Evolutionary conservation across 2,329 filamentous ascomycete genomes (phyloP), one percentile per base, ranked within the genome.

Genomic region (Ophiosphaerella korrae): DNA sequence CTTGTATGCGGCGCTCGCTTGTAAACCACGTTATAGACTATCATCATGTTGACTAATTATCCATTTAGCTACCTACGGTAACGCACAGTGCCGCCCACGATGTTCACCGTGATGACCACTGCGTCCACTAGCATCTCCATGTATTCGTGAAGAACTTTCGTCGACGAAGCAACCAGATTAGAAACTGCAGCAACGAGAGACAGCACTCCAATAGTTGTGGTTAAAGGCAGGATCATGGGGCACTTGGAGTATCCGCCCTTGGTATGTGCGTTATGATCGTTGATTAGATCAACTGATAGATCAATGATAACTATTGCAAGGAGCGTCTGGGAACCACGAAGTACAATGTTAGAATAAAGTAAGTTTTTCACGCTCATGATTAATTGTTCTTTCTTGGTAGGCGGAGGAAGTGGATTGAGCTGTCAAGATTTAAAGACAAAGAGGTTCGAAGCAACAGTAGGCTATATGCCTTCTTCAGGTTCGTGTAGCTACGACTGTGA

Each of bases 51-150:
- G 49, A 23, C 7, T 18, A 45, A 23, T 26, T 23, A 11, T 26
- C 31, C 8, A 6, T 36, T 5, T 18, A 33, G 24, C 13, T 3
- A 31, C 7, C 26, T 11, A 29, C 11, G 7, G 18, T 5, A 31
- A 60, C 60, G 43, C 59, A 67, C 64, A 16, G 61, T 48, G 1
- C 63, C 64, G 7, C 58, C 62, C 5, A 57, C 52, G 4, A 63
- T 26, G 34, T 66, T 63, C 8, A 62, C 21, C 1, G 63, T 16
- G 1, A 50, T 18, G 5, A 65, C 29, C 1, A 61, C 9, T 1
- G 37, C 52, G 36, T 67, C 66, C 1, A 64, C 52, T 2, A 52
- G 29, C n/a, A 50, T 42, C 2, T 39, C 49, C n/a, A 68, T 47
- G n/a, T 58, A 54, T 8, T 53, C 54, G 26, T 58, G 48, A 11